Base-by-base conservation (phyloP, 495 filamentous ascomycete species). In the Aspergillus sclerotioniger region DNA sequence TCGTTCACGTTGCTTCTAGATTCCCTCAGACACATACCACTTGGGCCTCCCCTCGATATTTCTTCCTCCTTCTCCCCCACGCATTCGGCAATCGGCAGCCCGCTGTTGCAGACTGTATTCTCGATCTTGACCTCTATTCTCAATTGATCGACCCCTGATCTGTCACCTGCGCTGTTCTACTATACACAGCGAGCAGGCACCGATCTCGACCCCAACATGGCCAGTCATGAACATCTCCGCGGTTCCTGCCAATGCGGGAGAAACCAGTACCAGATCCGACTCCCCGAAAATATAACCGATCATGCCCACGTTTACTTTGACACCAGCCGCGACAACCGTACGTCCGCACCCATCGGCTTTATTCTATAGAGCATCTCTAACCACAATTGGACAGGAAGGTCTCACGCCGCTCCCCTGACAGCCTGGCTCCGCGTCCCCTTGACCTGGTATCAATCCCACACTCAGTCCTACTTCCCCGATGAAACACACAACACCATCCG, bases 161-260 rank as follows among this genome's bases (percentile, higher is more conserved):
- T 45, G 47, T 55, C 41, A 55, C 41, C 37, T 55, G 33, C 47
- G 8, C 44, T 35, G 47, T 32, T 32, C 31, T 25, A 50, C 10
- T 28, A 12, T 41, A n/a, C 37, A 41, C 37, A 41, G 37, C 37
- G 2, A 41, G 12, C 37, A 12, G n/a, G 15, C 3, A 12, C 9
- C 37, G n/a, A 39, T 13, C 8, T 15, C 12, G 8, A 15, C 6
- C 37, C 37, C 37, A 73, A 67, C 6, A 85, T 84, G 81, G 71
- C 64, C 67, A 53, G 65, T 56, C 61, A 72, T 53, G 77, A 78
- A 37, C 77, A 75, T 20, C 82, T 96, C 25, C 81, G 78, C 53
- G 91, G 92, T 56, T 80, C 86, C 66, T 96, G 92, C 72, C 84
- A 87, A 25, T 96, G 92, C 70, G 90, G 91, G 41, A 85, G 92